Conservation (phyloP, 2,329 filamentous ascomycete genomes). For the Hypoxylon sp. region DNA sequence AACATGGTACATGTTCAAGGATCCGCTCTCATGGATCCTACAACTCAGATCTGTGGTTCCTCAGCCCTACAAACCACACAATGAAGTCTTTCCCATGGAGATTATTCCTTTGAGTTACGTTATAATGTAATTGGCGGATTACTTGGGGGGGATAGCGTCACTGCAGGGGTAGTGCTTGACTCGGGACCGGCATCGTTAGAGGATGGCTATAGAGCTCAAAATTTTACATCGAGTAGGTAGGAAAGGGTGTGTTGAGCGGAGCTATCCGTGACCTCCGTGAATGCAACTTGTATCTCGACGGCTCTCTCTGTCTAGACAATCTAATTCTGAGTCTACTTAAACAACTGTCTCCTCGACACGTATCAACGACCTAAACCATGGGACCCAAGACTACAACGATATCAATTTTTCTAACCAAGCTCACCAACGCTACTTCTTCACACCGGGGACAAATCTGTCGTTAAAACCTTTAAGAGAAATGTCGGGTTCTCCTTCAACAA, state of each 20-base stretch:
- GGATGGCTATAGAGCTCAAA: slow-evolving; percentile 4
- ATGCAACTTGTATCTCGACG: slow-evolving; percentile 12
- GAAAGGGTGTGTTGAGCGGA: slow-evolving; percentile 11
- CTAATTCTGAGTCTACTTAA: slow-evolving; percentile 28
- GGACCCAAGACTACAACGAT: neutral
- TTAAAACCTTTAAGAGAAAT: slow-evolving; percentile 1
- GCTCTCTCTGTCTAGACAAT: neutral
- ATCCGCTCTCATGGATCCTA: slow-evolving; percentile 24
- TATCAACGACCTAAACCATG: neutral
- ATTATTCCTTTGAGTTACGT: slow-evolving; percentile 12
- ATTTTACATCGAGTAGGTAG: slow-evolving; percentile 8
- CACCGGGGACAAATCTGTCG: neutral
- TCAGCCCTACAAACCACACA: slow-evolving; percentile 30
- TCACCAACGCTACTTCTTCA: neutral
- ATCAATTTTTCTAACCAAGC: neutral
- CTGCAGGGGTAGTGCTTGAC: slow-evolving; percentile 7
- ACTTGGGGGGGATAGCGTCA: slow-evolving; percentile 8
- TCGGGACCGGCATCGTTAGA: slow-evolving; percentile 12
- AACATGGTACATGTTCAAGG: slow-evolving; percentile 4
- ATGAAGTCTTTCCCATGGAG: slow-evolving; percentile 3
- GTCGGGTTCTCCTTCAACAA: slow-evolving; percentile 42
- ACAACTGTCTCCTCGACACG: slow-evolving; percentile 12
- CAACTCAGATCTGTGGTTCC: slow-evolving; percentile 11
- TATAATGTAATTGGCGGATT: slow-evolving; percentile 6
- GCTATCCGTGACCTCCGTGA: slow-evolving; percentile 10